phyloP scores from a whole-genome alignment of 192 early-diverging fungal genomes.

The Coemansia sp. region DNA sequence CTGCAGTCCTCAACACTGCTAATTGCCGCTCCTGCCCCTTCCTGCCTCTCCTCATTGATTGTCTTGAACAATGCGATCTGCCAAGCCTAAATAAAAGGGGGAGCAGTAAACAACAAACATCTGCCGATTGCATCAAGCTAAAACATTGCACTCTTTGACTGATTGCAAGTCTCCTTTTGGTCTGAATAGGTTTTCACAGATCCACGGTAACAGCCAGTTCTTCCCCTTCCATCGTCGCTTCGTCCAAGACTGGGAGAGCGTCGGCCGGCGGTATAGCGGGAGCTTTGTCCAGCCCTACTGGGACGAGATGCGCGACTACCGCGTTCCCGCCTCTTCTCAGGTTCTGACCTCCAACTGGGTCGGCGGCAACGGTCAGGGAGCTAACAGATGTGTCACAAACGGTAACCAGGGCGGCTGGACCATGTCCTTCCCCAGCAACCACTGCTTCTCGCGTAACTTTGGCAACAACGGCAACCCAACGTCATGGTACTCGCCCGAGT shows the following conservation, averaged over 20 bases:
- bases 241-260: constrained; percentile 57
- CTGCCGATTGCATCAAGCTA: constrained; percentile 3
- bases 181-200: constrained; percentile 37
- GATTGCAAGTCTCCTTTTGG: neutral
- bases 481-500: constrained; percentile 56
- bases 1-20: neutral
- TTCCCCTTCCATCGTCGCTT: constrained; percentile 61
- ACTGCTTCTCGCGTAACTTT: constrained; percentile 57
- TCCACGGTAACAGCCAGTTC: constrained; percentile 58
- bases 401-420: constrained; percentile 41
- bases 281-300: constrained; percentile 56
- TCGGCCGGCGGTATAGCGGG: constrained; percentile 36
- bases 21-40: neutral
- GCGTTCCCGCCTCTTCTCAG: constrained; percentile 33
- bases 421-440: constrained; percentile 45
- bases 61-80: constrained; percentile 8
- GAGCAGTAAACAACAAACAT: neutral
- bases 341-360: constrained; percentile 50
- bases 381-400: constrained; percentile 45
- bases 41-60: constrained; percentile 6
- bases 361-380: constrained; percentile 54
- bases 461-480: constrained; percentile 44
- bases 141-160: neutral
- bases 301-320: constrained; percentile 59
- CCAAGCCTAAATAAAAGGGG: constrained; percentile 4